phyloP scores from a whole-genome alignment of 257 asterid species.

The Solanum chiquidenum region DNA sequence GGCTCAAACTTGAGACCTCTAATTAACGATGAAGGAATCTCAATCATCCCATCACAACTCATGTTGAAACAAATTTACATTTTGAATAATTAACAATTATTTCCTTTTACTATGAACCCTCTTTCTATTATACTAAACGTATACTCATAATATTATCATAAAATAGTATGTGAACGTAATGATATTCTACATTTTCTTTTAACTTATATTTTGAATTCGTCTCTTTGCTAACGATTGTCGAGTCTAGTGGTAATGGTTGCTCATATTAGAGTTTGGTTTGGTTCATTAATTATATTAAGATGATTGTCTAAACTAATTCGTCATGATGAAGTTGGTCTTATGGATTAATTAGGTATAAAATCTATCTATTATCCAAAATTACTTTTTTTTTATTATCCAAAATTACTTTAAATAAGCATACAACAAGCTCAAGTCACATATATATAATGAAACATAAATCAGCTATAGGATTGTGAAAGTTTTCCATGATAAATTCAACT shows the following conservation, averaged over 20 bases:
- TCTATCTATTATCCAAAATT: background rate
- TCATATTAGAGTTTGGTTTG: background rate
- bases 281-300: background rate
- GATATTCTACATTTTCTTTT: background rate
- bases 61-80: fast-evolving
- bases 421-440: background rate
- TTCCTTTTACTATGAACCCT: background rate
- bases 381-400: background rate
- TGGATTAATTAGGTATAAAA: background rate
- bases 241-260: background rate
- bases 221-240: background rate
- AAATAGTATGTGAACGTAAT: background rate
- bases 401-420: background rate
- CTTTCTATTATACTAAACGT: background rate
- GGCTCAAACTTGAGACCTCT: fast-evolving
- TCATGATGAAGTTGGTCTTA: background rate
- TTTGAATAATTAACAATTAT: background rate
- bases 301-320: background rate
- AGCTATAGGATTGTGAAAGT: background rate
- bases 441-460: background rate
- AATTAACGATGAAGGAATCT: fast-evolving
- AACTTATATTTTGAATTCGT: background rate
- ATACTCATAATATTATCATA: background rate
- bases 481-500: background rate
- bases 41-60: background rate